Conservation (phyloP, 805 yeast species). For the Tetrapisispora nanseiensis region DNA sequence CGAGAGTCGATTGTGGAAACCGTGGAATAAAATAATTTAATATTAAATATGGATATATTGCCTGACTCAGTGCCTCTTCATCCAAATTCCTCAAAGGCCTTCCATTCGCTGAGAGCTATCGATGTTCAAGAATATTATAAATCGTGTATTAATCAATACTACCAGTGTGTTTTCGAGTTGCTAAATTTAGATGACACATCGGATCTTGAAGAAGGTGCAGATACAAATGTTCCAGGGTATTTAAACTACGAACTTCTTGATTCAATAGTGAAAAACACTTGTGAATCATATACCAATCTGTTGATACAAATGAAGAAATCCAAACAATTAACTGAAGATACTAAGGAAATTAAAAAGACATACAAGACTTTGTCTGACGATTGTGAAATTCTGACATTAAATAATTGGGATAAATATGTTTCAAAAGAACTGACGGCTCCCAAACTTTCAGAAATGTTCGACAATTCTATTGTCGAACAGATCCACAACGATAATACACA, state of each 20-base stretch:
- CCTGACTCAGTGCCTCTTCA: slow-evolving; percentile 3
- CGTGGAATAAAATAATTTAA: no score
- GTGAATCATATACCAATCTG: not conserved
- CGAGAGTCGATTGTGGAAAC: not conserved
- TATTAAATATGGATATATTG: not conserved
- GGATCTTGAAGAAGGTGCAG: not conserved
- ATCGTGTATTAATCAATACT: not conserved
- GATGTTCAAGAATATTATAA: not conserved
- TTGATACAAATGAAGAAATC: slow-evolving; percentile 3
- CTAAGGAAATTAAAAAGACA: slow-evolving; percentile 9
- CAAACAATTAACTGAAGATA: not conserved
- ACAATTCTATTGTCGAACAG: no score
- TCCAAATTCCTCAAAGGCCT: not conserved
- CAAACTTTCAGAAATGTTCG: slow-evolving; percentile 7
- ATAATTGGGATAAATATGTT: slow-evolving; percentile 17
- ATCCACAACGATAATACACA: not conserved
- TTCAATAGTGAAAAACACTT: not conserved
- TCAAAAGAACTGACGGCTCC: slow-evolving; percentile 11
- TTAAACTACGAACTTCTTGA: not conserved
- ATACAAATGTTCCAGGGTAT: not conserved
- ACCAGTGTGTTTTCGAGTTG: not conserved
- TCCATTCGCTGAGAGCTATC: not conserved
- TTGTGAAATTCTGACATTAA: slow-evolving; percentile 11
- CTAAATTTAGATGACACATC: not conserved
- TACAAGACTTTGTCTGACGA: slow-evolving; percentile 10